Conservation (phyloP, 345 rosid species). For the Aquilaria malaccensis region DNA sequence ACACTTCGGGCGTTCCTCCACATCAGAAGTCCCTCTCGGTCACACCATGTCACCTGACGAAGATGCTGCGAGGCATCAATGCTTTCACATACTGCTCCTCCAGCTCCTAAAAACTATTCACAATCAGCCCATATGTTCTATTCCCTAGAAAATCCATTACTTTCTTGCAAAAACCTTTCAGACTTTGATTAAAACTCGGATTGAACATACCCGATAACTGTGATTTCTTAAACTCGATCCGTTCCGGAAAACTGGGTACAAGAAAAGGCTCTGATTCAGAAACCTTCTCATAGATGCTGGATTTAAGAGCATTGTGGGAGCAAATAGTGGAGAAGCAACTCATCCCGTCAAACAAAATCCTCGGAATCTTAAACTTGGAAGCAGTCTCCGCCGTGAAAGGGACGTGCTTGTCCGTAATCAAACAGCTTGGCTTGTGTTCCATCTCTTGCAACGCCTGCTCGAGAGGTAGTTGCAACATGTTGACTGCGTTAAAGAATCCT, state of each 20-base stretch:
- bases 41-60: too few relatives aligned
- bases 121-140: slow-evolving; percentile 20
- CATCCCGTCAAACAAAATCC: slow-evolving; percentile 36
- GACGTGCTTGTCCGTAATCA: slow-evolving; percentile 29
- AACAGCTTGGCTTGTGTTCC: slow-evolving; percentile 33
- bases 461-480: slow-evolving; percentile 23
- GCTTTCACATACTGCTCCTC: slow-evolving; percentile 18
- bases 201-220: slow-evolving; percentile 34
- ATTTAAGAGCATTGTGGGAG: slow-evolving; percentile 15
- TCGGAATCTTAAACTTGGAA: slow-evolving; percentile 22
- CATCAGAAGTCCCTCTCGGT: too few relatives aligned
- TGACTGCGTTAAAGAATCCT: slow-evolving; percentile 22
- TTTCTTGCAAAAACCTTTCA: not conserved
- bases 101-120: slow-evolving; percentile 34
- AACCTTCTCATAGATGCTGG: slow-evolving; percentile 17
- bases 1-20: too few relatives aligned
- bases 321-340: slow-evolving; percentile 27
- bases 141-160: slow-evolving; percentile 12
- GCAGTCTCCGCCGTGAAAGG: slow-evolving; percentile 36
- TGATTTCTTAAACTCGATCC: slow-evolving; percentile 19
- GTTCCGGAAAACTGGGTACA: slow-evolving; percentile 29
- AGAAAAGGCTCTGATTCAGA: slow-evolving; percentile 25
- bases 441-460: slow-evolving; percentile 17
- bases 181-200: not conserved
- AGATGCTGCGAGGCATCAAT: not conserved